Evolutionary conservation across 306 rosid genomes (phyloP).

Genomic region (Inga laurina): DNA sequence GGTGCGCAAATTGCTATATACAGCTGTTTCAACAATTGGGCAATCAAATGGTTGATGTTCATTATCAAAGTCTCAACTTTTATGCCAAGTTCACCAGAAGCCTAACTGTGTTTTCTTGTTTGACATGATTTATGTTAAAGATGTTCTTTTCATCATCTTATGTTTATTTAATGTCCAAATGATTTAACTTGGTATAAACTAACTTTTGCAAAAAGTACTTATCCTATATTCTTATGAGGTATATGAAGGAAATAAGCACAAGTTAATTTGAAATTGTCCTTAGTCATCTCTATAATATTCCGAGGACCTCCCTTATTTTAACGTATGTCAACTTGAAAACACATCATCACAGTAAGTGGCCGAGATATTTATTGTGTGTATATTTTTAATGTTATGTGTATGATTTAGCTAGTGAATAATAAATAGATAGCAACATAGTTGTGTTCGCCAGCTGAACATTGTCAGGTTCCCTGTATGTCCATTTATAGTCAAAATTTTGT

Average conservation of each 20-base stretch:
- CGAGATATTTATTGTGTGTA: neutral
- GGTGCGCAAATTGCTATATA: neutral
- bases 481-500: neutral
- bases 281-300: neutral
- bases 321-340: neutral
- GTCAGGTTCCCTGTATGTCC: neutral
- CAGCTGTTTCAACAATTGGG: neutral
- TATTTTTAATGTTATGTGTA: neutral
- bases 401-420: neutral
- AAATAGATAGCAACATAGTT: neutral
- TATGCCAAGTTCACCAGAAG: neutral
- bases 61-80: neutral
- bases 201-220: neutral
- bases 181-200: neutral
- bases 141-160: neutral
- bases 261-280: neutral
- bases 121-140: neutral
- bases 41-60: neutral
- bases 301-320: neutral
- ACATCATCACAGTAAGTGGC: neutral
- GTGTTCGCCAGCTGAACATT: neutral
- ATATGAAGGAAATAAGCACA: slow-evolving; percentile 22
- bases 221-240: neutral
- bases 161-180: neutral
- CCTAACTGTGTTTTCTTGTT: neutral